Evolutionary conservation across 208 protist genomes (phyloP).

Genomic region (Acanthamoeba pearcei): DNA sequence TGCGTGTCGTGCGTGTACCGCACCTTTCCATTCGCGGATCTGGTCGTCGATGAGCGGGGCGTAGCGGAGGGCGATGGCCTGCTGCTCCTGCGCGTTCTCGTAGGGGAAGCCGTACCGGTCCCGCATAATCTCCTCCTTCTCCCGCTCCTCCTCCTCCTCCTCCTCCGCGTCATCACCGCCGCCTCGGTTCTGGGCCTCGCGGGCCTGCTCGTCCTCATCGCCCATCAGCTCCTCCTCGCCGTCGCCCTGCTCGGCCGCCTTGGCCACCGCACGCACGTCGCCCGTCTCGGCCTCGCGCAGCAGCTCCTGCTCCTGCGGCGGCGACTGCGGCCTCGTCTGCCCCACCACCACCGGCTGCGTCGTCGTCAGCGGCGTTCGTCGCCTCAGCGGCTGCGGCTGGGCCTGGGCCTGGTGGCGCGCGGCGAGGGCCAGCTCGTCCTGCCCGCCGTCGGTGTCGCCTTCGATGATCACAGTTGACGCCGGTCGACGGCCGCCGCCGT

Average conservation of each 20-base stretch:
- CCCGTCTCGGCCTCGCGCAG: neutral
- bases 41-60: conserved; percentile 28
- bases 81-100: conserved; percentile 6
- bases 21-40: conserved; percentile 46
- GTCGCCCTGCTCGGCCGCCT: conserved; percentile 4
- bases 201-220: neutral
- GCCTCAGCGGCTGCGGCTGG: neutral
- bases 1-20: neutral
- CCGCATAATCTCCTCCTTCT: neutral
- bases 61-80: conserved; percentile 45
- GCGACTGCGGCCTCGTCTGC: neutral
- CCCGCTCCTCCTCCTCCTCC: neutral
- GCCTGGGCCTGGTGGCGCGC: neutral
- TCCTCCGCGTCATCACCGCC: neutral
- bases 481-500: neutral
- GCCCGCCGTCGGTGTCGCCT: neutral
- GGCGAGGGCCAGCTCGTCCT: neutral
- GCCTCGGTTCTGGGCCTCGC: neutral
- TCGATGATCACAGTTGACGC: neutral
- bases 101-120: conserved; percentile 16
- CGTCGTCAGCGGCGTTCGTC: neutral
- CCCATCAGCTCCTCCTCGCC: neutral
- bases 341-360: no score
- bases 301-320: neutral
- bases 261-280: neutral